A percentile compares a stretch with the other conserved stretches of the same genome.
These are phyloP conservation scores for Polygonum maritimum DNA, from an alignment of 148 eudicot genomes.

Conservation along the genomic window DNA sequence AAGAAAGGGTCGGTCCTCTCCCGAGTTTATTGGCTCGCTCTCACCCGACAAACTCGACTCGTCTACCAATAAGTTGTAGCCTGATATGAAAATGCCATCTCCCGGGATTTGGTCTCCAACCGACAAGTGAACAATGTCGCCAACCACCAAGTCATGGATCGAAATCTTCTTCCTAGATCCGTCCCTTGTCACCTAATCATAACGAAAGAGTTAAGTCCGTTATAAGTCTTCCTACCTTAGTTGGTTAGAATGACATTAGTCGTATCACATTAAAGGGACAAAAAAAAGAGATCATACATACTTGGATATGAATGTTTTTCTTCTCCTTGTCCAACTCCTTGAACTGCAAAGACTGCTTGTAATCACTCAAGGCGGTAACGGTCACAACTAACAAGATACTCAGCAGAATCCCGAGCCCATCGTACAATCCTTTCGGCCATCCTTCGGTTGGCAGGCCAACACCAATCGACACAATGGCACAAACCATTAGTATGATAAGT, in stretches of 20 bases:
- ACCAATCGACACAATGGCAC: slow-evolving; percentile 60
- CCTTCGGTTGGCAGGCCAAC: slow-evolving; percentile 81
- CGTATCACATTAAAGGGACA: too few relatives aligned
- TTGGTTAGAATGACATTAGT: too few relatives aligned
- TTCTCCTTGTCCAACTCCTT: slow-evolving; percentile 69
- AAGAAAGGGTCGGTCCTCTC: slow-evolving; percentile 48
- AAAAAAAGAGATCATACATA: background rate
- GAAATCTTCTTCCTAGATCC: slow-evolving; percentile 52
- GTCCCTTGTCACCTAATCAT: slow-evolving; percentile 41
- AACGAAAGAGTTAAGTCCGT: background rate
- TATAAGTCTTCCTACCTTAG: too few relatives aligned
- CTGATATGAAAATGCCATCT: slow-evolving; percentile 64
- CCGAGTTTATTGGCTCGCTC: slow-evolving; percentile 56
- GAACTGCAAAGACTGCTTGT: slow-evolving; percentile 77
- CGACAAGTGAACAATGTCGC: slow-evolving; percentile 62
- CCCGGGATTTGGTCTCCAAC: slow-evolving; percentile 85
- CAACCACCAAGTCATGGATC: slow-evolving; percentile 67
- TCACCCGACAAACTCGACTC: slow-evolving; percentile 90
- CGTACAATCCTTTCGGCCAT: slow-evolving; percentile 79
- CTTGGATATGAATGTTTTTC: slow-evolving; percentile 48
- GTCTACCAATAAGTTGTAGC: slow-evolving; percentile 57
- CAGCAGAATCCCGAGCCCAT: slow-evolving; percentile 61
- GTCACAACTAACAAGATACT: slow-evolving; percentile 63
- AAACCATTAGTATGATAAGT: slow-evolving; percentile 59
- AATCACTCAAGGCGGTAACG: slow-evolving; percentile 80